Evolutionary conservation across 805 yeast species (phyloP).

Genomic region (Lipomyces japonicus): DNA sequence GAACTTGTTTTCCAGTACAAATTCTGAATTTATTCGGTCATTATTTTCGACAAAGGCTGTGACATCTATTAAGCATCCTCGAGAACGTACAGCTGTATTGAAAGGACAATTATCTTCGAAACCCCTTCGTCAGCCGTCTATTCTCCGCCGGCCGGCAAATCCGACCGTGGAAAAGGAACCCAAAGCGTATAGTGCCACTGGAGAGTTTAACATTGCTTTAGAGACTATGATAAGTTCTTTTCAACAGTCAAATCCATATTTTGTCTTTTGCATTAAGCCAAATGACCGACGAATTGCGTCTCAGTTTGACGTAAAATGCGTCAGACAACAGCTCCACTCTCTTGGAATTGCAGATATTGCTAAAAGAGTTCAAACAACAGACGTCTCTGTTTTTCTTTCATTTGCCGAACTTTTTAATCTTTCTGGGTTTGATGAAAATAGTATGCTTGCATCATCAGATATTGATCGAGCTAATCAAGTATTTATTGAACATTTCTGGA

Average conservation of each 20-base stretch:
- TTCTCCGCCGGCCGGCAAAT: conserved; percentile 29
- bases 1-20: conserved; percentile 39
- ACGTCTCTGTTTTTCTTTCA: conserved; percentile 41
- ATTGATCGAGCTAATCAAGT: conserved; percentile 33
- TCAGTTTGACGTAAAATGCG: conserved; percentile 44
- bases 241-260: conserved; percentile 42
- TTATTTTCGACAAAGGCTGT: conserved; percentile 40
- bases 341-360: conserved; percentile 43
- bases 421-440: conserved; percentile 30
- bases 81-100: conserved; percentile 35
- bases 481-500: conserved; percentile 36
- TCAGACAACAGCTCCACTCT: conserved; percentile 43
- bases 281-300: conserved; percentile 40
- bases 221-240: conserved; percentile 40
- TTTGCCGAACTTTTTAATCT: conserved; percentile 39
- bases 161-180: conserved; percentile 17
- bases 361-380: conserved; percentile 39
- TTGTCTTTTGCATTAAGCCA: conserved; percentile 43
- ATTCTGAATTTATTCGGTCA: conserved; percentile 38
- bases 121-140: conserved; percentile 42
- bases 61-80: conserved; percentile 36
- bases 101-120: conserved; percentile 42
- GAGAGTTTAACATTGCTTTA: conserved; percentile 38
- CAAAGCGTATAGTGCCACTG: conserved; percentile 32
- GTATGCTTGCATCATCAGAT: conserved; percentile 12